Conservation (phyloP, 352 stramenopile genomes). For the Globisporangium yorkense region DNA sequence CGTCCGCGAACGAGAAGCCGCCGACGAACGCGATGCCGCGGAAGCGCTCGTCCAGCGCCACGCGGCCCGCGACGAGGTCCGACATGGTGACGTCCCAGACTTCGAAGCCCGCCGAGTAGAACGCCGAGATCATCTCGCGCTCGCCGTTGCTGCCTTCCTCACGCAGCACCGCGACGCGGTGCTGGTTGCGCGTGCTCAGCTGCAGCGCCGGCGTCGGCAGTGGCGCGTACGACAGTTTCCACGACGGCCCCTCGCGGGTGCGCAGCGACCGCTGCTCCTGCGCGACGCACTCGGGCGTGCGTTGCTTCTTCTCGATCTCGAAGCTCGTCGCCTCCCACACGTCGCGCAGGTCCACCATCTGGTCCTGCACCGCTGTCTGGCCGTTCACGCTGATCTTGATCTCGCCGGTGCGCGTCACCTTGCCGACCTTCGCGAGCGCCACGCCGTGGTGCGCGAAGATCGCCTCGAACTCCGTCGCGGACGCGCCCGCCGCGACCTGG, state of each 20-base stretch:
- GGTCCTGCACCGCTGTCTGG: conserved; percentile 58
- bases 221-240: conserved; percentile 89
- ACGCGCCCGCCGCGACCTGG: conserved; percentile 81
- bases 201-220: conserved; percentile 75
- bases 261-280: conserved; percentile 92
- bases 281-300: conserved; percentile 94
- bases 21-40: conserved; percentile 97
- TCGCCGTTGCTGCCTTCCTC: conserved; percentile 99
- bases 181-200: conserved; percentile 77
- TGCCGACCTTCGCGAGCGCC: conserved; percentile 87
- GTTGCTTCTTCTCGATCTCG: conserved; percentile 96
- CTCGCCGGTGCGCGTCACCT: conserved; percentile 76
- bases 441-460: conserved; percentile 85
- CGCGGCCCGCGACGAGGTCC: conserved; percentile 90
- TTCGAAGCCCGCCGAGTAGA: conserved; percentile 96
- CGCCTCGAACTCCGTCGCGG: conserved; percentile 68
- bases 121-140: conserved; percentile 97
- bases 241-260: conserved; percentile 73
- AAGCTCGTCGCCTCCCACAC: conserved; percentile 99
- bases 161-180: conserved; percentile 95
- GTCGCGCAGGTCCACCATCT: conserved; percentile 88
- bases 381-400: conserved; percentile 91
- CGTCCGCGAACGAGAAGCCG: conserved; percentile 98
- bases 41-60: conserved; percentile 92
- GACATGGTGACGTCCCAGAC: conserved; percentile 98